Base-by-base conservation (phyloP, 805 yeast species). In the Metschnikowia henanensis region DNA sequence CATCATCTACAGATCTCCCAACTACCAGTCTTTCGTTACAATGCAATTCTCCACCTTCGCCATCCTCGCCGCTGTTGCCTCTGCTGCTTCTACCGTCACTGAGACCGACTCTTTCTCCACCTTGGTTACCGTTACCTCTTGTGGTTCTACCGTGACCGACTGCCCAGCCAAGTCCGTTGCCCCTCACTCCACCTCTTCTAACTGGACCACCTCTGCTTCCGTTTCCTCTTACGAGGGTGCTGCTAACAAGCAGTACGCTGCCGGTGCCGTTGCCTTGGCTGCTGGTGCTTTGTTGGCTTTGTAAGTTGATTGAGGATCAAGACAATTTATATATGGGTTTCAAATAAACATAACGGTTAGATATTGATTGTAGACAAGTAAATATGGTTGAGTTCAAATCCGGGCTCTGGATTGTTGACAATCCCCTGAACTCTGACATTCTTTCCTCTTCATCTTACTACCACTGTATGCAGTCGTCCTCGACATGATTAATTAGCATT, bases 41-140 rank as follows among this genome's bases (percentile, higher is more conserved):
- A 73, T 73, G 78, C 75, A 72, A 68, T 73, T 71, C 74, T 61
- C 76, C 55, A 62, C 64, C 55, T 50, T 68, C 47, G 73, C 76
- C 51, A 33, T 43, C 39, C 44, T 47, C 41, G 59, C 66, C 44
- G 66, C 68, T 42, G 62, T 66, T 41, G 70, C 72, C 55, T 56
- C 64, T 43, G 68, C 64, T 51, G 61, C 66, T 36, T 59, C 63
- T 44, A 57, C 67, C 55, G 69, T 71, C 51, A 57, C 62, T 35
- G 38, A 41, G 40, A 47, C 54, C 39, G 48, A 41, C 41, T 28
- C 31, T 21, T 39, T 40, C 41, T 60, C 71, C 50, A 66, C 71
- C 52, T 61, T 72, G 58, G 76, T 63, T 48, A 73, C 80, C 62
- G 61, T 73, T 71, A 68, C 75, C 54, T 63, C 70, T 46, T 75